A percentile compares a stretch with the other conserved stretches of the same genome.
phyloP scores from a whole-genome alignment of 2,329 filamentous ascomycete genomes.

The Lomentospora prolificans region DNA sequence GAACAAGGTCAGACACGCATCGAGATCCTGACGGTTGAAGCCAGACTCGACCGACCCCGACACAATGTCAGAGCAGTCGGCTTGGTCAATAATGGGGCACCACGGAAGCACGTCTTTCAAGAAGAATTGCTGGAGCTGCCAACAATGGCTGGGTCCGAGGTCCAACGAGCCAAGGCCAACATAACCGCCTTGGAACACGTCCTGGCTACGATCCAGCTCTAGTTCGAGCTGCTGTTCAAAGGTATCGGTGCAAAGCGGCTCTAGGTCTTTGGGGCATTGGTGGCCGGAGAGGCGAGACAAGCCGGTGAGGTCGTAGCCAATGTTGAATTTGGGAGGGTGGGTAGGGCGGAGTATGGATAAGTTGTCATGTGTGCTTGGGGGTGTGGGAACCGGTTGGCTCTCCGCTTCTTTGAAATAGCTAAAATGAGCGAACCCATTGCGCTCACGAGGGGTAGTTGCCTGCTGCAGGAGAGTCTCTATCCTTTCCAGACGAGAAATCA shows the following conservation, averaged over 20 bases:
- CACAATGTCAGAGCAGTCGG: conserved; percentile 9
- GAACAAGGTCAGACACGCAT: conserved; percentile 11
- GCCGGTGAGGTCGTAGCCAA: conserved; percentile 10
- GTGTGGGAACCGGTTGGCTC: neutral
- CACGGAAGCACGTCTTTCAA: conserved; percentile 13
- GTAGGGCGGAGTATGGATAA: neutral
- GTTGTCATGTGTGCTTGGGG: neutral
- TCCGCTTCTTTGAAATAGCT: neutral
- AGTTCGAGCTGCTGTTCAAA: conserved; percentile 9
- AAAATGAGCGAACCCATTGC: neutral
- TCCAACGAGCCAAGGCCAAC: conserved; percentile 6
- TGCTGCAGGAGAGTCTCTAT: conserved; percentile 4
- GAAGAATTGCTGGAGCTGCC: conserved; percentile 12
- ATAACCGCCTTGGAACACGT: neutral
- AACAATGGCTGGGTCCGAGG: conserved; percentile 9
- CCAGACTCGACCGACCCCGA: conserved; percentile 6
- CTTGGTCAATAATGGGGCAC: conserved; percentile 15
- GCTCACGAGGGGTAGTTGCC: neutral
- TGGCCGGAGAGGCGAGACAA: conserved; percentile 9
- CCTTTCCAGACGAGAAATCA: conserved; percentile 3
- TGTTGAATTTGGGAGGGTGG: neutral
- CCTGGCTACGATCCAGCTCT: conserved; percentile 4
- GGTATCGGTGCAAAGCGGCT: conserved; percentile 6
- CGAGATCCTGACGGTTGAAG: conserved; percentile 5
- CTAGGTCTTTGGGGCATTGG: conserved; percentile 1